Base-by-base conservation (phyloP, 352 stramenopile species). In the Globisporangium parvum region DNA sequence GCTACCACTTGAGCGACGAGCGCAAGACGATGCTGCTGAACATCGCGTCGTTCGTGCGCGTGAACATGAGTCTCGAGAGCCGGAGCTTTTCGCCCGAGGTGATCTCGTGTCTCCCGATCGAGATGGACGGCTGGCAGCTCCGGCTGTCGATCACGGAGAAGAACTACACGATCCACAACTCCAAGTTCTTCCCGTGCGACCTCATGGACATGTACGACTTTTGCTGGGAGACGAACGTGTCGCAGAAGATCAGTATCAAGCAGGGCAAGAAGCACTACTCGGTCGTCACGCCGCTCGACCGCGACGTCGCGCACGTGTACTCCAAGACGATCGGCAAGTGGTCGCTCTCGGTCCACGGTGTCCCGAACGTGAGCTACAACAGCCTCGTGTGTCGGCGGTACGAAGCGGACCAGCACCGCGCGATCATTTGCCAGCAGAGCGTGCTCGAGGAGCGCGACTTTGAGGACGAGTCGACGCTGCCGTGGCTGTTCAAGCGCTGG, bases 131-230 rank as follows among this genome's bases (percentile, higher is more conserved):
- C 47, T 93, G 84, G 84, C 79, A 89, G 54, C 69, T 93, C 24
- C 84, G 84, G 31, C 67, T 93, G 14, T 78, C 80, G 35, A 93
- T 93, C 60, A 93, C 84, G 8, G 80, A 90, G 64, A 90, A 90
- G 66, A 91, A 88, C 69, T 93, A 91, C 65, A 91, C 84, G 60
- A 91, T 91, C 56, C 79, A 93, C 74, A 93, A 91, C 61, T 71
- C 71, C 61, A 93, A 93, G 68, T 93, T 91, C 57, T 93, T 93
- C 62, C 80, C 80, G 11, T 91, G 80, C 67, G 75, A 83, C 31
- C 62, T 86, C 15, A 67, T 74, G 20, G 80, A 91, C 58, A 74
- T 93, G 70, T 88, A 83, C 53, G 80, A 93, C 65, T 93, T 91
- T 52, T 91, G 81, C 67, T 93, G 84, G 84, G 84, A 93, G 61